Base-by-base conservation (phyloP, 176 grass and related monocot species). In the Rhynchospora tenuis region DNA sequence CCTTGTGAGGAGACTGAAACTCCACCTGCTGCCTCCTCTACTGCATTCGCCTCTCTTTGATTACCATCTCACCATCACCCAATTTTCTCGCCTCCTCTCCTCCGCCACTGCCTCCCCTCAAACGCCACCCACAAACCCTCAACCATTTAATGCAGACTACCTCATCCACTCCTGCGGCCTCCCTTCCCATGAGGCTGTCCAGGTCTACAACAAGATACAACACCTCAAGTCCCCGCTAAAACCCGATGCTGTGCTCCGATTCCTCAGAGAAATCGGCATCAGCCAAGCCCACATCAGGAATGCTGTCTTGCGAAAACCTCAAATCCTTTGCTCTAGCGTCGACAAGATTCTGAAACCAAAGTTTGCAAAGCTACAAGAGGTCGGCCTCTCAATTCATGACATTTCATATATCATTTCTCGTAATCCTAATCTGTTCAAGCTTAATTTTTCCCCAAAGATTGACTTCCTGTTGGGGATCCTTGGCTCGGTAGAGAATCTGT, bases 391-490 rank as follows among this genome's bases (percentile, higher is more conserved):
- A 1, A 61, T 3, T 8, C 7, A 61, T 9, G 59, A 61, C 2
- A 61, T 61, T 1, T 77, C 2, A 33, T 19, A 17, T 19, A 82
- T 16, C 6, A 0, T 45, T 8, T 31, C 13, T 43, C 86, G 78
- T 56, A 28, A 26, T 4, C 46, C 9, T 24, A 7, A 3, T 38
- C n/a, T n/a, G n/a, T n/a, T n/a, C n/a, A 38, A 3, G 33, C 23
- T 7, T 7, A 23, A 73, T 75, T 11, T 88, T 68, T 7, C 15
- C 3, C 19, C 60, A 1, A 85, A 15, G 46, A 67, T 92, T 59
- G 57, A 87, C 6, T 79, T 87, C 48, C 85, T 42, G 52, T 58
- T 80, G 62, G 15, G 68, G 27, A 64, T 80, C 59, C 72, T 57
- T 1, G 68, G 68, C n/a, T 83, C 85, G 2, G 72, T 42, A 3